Percentiles rank a stretch among this genome's conserved stretches.
phyloP scores from a whole-genome alignment of 805 yeast species.

The Yamadazyma kitorensis region DNA sequence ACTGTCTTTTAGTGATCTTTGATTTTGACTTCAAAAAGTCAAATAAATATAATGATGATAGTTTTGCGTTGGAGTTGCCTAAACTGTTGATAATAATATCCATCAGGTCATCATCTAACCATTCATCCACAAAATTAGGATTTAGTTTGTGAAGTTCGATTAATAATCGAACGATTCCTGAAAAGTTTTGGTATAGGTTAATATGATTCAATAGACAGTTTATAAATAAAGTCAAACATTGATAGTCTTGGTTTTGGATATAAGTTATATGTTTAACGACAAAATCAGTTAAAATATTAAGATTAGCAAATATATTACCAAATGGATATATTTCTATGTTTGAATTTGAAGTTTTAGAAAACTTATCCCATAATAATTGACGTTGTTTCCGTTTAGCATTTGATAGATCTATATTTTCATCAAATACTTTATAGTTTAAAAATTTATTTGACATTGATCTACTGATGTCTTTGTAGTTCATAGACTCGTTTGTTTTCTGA shows the following conservation, averaged over 20 bases:
- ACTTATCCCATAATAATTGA: constrained; percentile 14
- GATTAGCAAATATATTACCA: constrained; percentile 35
- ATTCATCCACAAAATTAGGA: constrained; percentile 14
- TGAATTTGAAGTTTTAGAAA: constrained; percentile 21
- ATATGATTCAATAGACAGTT: constrained; percentile 38
- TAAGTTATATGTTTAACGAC: constrained; percentile 23
- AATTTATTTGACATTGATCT: constrained; percentile 28
- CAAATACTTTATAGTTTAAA: constrained; percentile 22
- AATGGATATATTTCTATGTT: constrained; percentile 22
- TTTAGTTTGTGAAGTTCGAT: constrained; percentile 16
- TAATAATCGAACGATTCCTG: constrained; percentile 25
- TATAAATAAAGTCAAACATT: constrained; percentile 26
- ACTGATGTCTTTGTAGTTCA: constrained; percentile 27
- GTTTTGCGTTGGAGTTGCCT: constrained; percentile 25
- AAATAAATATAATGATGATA: constrained; percentile 23
- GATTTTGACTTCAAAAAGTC: constrained; percentile 15
- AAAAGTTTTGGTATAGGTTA: constrained; percentile 30
- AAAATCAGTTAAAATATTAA: constrained; percentile 21
- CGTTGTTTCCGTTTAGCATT: constrained; percentile 9
- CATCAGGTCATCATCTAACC: constrained; percentile 31
- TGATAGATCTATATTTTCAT: constrained; percentile 20
- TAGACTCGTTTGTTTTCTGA: constrained; percentile 10
- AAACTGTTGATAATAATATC: constrained; percentile 26
- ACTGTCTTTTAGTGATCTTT: constrained; percentile 14
- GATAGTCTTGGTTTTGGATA: constrained; percentile 12